These are phyloP conservation scores for Scheffersomyces lignosus DNA, from an alignment of 805 yeast species.

Conservation along the genomic window DNA sequence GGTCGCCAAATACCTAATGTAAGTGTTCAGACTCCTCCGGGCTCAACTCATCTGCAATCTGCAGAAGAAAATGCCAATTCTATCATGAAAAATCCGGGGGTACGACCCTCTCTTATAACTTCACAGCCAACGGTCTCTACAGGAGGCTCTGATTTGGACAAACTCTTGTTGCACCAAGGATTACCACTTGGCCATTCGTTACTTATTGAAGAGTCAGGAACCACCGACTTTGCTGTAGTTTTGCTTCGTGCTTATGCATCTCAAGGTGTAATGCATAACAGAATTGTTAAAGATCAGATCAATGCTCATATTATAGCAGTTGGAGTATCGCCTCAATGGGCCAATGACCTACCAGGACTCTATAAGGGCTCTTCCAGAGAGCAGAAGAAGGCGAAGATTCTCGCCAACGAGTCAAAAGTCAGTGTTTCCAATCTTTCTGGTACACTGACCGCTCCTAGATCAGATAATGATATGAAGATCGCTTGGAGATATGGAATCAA, in stretches of 20 bases:
- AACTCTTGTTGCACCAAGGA: constrained; percentile 76
- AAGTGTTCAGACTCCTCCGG: not conserved
- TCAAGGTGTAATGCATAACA: constrained; percentile 70
- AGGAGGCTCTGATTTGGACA: constrained; percentile 76
- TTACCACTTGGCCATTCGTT: constrained; percentile 75
- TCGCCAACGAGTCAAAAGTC: constrained; percentile 58
- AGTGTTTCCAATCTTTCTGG: constrained; percentile 67
- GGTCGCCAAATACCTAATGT: not conserved
- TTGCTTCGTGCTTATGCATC: constrained; percentile 68
- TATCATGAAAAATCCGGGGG: constrained; percentile 48
- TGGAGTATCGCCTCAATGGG: constrained; percentile 60
- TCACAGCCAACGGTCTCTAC: constrained; percentile 79
- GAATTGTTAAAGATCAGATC: constrained; percentile 38
- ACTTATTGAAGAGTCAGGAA: constrained; percentile 77
- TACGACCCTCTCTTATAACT: constrained; percentile 74
- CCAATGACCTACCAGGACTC: constrained; percentile 71
- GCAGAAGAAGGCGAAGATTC: constrained; percentile 58
- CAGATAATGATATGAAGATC: constrained; percentile 62
- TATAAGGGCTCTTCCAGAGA: constrained; percentile 70
- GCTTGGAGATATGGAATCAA: constrained; percentile 88
- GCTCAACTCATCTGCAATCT: not conserved
- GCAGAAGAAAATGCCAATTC: constrained; percentile 5
- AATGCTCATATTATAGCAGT: constrained; percentile 62
- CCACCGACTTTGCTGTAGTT: constrained; percentile 82
- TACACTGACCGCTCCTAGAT: constrained; percentile 10